These are phyloP conservation scores for Solanum bukasovii DNA, from an alignment of 257 asterid species.

Conservation along the genomic window DNA sequence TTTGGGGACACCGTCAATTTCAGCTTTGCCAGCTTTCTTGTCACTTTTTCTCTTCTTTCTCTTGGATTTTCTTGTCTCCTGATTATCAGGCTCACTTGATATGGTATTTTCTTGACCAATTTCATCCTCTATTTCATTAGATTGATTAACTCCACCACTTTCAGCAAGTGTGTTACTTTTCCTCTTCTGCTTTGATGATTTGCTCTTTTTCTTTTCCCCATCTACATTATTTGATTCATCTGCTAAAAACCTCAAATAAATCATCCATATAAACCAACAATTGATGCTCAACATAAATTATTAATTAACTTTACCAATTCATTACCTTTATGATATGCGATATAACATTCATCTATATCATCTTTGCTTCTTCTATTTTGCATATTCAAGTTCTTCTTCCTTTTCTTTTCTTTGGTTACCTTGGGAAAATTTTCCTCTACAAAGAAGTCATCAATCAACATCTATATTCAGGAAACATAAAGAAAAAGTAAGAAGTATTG, in stretches of 20 bases:
- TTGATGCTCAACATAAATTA: not conserved
- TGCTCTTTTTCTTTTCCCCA: conserved; percentile 19
- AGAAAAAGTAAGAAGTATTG: not conserved
- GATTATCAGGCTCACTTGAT: conserved; percentile 11
- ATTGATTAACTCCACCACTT: not conserved
- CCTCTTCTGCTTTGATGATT: conserved; percentile 22
- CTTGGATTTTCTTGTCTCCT: conserved; percentile 17
- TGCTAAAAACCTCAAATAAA: conserved; percentile 9
- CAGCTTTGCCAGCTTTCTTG: conserved; percentile 5
- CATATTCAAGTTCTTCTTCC: conserved; percentile 9
- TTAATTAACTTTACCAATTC: not conserved
- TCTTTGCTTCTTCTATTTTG: conserved; percentile 8
- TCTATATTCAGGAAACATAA: not conserved
- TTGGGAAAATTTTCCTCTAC: conserved; percentile 2
- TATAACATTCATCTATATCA: conserved; percentile 1
- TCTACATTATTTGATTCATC: conserved; percentile 15
- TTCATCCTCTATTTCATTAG: conserved; percentile 12
- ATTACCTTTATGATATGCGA: conserved; percentile 16
- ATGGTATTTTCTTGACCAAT: conserved; percentile 3
- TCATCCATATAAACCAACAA: not conserved
- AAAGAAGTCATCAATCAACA: not conserved
- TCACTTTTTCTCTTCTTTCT: conserved; percentile 31
- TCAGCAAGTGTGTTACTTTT: conserved; percentile 5
- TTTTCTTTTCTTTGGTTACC: conserved; percentile 11
- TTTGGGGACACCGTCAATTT: conserved; percentile 10